Evolutionary conservation across 1,284 basidiomycete species (phyloP).

Genomic region (Phellopilus nigrolimitatus): DNA sequence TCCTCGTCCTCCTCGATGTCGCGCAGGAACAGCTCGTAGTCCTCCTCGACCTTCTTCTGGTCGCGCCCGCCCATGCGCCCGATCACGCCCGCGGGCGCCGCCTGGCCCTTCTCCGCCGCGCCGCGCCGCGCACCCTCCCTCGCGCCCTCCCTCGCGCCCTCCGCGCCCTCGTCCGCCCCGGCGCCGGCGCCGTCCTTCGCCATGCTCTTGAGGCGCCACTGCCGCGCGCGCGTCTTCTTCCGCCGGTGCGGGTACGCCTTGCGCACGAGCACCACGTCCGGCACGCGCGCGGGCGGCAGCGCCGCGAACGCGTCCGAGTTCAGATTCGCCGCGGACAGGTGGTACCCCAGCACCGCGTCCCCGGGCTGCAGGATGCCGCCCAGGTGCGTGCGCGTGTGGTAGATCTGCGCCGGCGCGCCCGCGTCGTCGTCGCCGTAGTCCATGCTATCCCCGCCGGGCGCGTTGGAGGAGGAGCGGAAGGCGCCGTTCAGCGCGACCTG

Average conservation of each 20-base stretch:
- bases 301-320: slow-evolving; percentile 85
- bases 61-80: slow-evolving; percentile 89
- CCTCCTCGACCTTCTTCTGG: slow-evolving; percentile 90
- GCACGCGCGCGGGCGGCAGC: slow-evolving; percentile 72
- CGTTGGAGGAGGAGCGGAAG: slow-evolving; percentile 48
- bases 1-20: slow-evolving; percentile 97
- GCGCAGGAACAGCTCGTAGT: slow-evolving; percentile 94
- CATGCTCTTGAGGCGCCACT: slow-evolving; percentile 90
- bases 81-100: too few species aligned
- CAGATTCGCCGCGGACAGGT: slow-evolving; percentile 87
- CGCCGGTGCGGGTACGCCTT: slow-evolving; percentile 94
- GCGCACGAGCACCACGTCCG: slow-evolving; percentile 91
- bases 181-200: slow-evolving; percentile 96
- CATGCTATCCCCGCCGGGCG: slow-evolving; percentile 48
- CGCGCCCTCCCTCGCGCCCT: too few species aligned
- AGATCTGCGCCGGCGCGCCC: slow-evolving; percentile 68
- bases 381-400: slow-evolving; percentile 94
- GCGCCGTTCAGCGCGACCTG: slow-evolving; percentile 88
- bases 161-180: background rate
- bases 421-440: slow-evolving; percentile 51
- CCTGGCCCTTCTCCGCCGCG: slow-evolving; percentile 34
- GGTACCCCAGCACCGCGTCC: slow-evolving; percentile 89
- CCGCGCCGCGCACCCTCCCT: slow-evolving; percentile 14
- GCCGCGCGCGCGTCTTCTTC: slow-evolving; percentile 84
- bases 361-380: slow-evolving; percentile 94